Evolutionary conservation across 768 basidiomycete species (phyloP), one percentile per base, ranked within the genome.

Genomic region (Mycena albidolilacea): DNA sequence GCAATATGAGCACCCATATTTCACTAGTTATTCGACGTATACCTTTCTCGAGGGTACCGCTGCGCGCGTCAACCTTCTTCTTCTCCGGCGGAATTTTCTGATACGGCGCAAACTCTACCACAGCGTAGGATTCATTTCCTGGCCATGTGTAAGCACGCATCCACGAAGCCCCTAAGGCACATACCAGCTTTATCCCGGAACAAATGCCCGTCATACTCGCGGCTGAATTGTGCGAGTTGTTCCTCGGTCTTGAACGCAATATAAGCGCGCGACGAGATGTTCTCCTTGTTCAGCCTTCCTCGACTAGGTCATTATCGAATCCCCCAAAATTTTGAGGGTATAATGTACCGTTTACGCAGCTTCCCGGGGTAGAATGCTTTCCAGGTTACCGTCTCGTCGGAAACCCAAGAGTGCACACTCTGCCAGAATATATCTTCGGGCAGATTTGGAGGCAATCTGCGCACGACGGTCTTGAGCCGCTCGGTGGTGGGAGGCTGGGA

Each of bases 351-450:
- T 79, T 91, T 93, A 77, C 88, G 86, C 71, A 90, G 78, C 83
- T 95, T 95, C 11, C 95, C 94, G 1, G 86, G 86, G 77, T 87
- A 87, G 77, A 88, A 95, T 1, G 81, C 76, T 79, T 90, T 94
- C 94, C 93, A 96, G 12, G 82, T 78, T 9, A 88, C 83, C 0
- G 92, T 90, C 44, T 95, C 92, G 19, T 94, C 92, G 1, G 90
- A 87, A 17, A 97, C 93, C 97, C 97, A 99, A 2, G 86, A 79
- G 64, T 91, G 86, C 4, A 97, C 95, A 73, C 94, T 95, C 77
- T 93, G 90, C 97, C 97, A 99, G 83, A 99, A 99, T 65, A 98
- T 83, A 2, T 91, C 91, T 77, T 97, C 96, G 5, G 97, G 97
- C 3, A 99, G 86, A 77, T 97, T 96, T 14, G 97, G 94, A 0